These are phyloP conservation scores for Afroboletus lepidellus DNA, from an alignment of 1,284 basidiomycete species.

Conservation along the genomic window DNA sequence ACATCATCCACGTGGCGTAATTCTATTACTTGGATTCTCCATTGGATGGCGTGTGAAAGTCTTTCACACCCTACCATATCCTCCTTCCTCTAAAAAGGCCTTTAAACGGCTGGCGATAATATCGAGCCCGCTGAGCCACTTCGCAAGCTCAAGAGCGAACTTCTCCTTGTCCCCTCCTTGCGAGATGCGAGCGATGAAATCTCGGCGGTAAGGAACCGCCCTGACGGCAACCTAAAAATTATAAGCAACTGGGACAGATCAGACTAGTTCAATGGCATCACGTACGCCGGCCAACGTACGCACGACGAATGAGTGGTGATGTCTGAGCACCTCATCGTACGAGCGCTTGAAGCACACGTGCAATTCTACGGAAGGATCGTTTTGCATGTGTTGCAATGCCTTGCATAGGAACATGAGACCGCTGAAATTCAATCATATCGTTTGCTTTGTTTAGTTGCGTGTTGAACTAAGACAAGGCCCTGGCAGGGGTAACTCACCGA, in stretches of 20 bases:
- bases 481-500: slow-evolving; percentile 58
- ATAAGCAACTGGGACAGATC: too few relatives aligned
- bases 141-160: slow-evolving; percentile 71
- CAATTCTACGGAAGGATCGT: slow-evolving; percentile 71
- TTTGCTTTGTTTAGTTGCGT: slow-evolving; percentile 9
- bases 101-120: slow-evolving; percentile 67
- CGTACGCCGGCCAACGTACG: slow-evolving; percentile 81
- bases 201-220: slow-evolving; percentile 84
- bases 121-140: slow-evolving; percentile 82
- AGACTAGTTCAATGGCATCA: slow-evolving; percentile 30
- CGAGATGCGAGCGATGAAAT: slow-evolving; percentile 83
- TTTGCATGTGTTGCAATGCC: slow-evolving; percentile 77
- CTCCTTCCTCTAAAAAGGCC: slow-evolving; percentile 63
- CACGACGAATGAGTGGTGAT: slow-evolving; percentile 84
- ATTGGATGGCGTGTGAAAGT: slow-evolving; percentile 4
- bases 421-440: slow-evolving; percentile 11
- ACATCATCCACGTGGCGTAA: slow-evolving; percentile 12
- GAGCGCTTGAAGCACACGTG: slow-evolving; percentile 82
- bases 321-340: slow-evolving; percentile 81
- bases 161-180: slow-evolving; percentile 80
- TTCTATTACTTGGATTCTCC: slow-evolving; percentile 28
- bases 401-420: slow-evolving; percentile 34
- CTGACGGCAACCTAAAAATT: slow-evolving; percentile 92
- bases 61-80: slow-evolving; percentile 56
- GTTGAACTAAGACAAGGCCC: slow-evolving; percentile 10